These are phyloP conservation scores for Eutrema japonicum DNA, from an alignment of 345 rosid genomes.

Conservation along the genomic window DNA sequence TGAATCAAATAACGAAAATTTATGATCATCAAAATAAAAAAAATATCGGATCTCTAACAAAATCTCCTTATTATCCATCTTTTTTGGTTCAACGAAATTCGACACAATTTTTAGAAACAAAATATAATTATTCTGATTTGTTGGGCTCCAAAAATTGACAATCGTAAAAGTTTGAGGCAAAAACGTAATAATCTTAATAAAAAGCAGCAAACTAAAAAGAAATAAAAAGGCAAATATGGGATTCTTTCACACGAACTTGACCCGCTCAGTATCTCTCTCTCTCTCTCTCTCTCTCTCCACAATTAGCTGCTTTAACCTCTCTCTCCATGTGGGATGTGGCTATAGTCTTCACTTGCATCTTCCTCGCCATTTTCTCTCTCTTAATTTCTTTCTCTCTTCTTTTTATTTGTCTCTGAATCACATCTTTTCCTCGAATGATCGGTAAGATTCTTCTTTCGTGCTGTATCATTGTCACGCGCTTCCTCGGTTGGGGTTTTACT, in stretches of 20 bases:
- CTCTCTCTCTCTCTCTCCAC: constrained; percentile 34
- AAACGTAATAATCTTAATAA: constrained; percentile 1
- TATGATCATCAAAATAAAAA: too few species aligned
- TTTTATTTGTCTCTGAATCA: constrained; percentile 41
- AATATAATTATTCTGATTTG: neutral
- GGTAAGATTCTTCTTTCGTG: constrained; percentile 49
- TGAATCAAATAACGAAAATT: too few species aligned
- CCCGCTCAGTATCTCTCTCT: constrained; percentile 24
- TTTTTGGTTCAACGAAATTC: neutral
- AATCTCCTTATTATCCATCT: neutral
- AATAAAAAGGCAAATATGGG: constrained; percentile 38
- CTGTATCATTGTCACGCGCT: constrained; percentile 17
- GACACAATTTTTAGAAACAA: neutral
- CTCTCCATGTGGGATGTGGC: constrained; percentile 47
- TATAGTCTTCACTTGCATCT: constrained; percentile 44
- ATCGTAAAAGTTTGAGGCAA: constrained; percentile 13
- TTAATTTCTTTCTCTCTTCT: constrained; percentile 1
- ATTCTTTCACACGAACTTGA: constrained; percentile 40
- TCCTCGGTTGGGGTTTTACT: constrained; percentile 25
- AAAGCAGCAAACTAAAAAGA: constrained; percentile 7
- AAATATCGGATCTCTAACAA: neutral
- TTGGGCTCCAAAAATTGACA: neutral
- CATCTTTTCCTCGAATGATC: constrained; percentile 54
- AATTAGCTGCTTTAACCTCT: constrained; percentile 39
- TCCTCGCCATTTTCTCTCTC: constrained; percentile 42